phyloP scores from a whole-genome alignment of 2,329 filamentous ascomycete species.

The Gliomastix tumulicola region DNA sequence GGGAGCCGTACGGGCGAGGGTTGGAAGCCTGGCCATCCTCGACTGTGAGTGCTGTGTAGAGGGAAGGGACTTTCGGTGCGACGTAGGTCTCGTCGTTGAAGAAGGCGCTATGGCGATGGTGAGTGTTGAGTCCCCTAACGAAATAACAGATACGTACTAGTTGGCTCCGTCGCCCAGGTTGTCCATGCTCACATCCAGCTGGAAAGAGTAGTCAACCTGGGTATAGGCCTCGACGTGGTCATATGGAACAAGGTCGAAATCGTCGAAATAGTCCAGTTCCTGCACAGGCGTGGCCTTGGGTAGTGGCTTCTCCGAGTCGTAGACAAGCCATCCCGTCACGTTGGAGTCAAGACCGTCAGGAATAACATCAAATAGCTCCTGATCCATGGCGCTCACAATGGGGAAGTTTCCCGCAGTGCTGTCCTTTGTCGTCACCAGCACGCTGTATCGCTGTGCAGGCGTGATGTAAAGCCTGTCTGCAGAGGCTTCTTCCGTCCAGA shows the following conservation, averaged over 20 bases:
- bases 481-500: constrained; percentile 55
- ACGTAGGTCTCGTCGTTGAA: constrained; percentile 61
- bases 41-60: constrained; percentile 59
- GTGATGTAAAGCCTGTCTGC: constrained; percentile 59
- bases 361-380: constrained; percentile 61
- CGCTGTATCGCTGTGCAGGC: constrained; percentile 60
- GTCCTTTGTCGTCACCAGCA: constrained; percentile 57
- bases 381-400: constrained; percentile 63
- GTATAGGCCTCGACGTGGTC: constrained; percentile 56
- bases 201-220: constrained; percentile 55
- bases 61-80: constrained; percentile 56
- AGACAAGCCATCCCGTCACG: constrained; percentile 58
- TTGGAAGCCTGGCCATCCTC: constrained; percentile 34
- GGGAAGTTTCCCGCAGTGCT: constrained; percentile 57
- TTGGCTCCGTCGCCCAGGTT: constrained; percentile 54
- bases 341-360: constrained; percentile 64
- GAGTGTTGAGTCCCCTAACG: constrained; percentile 15
- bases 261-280: constrained; percentile 64
- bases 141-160: no score
- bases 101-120: no score
- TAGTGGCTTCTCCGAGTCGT: constrained; percentile 37
- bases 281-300: constrained; percentile 48
- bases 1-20: constrained; percentile 40
- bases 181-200: constrained; percentile 56
- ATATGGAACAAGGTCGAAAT: constrained; percentile 62